Percentiles rank a stretch among this genome's conserved stretches.
These are phyloP conservation scores for Monosporozyma aquatica DNA, from an alignment of 805 yeast genomes.

Conservation along the genomic window DNA sequence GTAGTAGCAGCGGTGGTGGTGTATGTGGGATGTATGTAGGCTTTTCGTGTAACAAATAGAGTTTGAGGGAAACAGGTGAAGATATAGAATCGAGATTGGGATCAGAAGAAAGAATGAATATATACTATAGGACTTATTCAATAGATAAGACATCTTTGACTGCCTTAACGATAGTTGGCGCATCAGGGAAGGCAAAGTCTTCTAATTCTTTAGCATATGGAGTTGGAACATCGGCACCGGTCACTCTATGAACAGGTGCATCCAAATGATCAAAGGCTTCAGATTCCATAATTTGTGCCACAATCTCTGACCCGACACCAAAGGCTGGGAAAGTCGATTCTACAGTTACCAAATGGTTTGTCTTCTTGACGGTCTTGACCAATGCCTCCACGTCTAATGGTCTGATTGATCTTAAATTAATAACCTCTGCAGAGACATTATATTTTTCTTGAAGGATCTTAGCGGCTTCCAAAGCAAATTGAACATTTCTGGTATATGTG, in stretches of 20 bases:
- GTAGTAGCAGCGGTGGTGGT: too few relatives aligned
- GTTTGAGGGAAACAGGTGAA: too few relatives aligned
- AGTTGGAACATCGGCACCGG: slow-evolving; percentile 99
- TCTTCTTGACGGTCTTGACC: slow-evolving; percentile 84
- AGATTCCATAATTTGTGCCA: slow-evolving; percentile 96
- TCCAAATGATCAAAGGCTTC: slow-evolving; percentile 97
- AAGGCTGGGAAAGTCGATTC: slow-evolving; percentile 98
- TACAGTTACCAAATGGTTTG: slow-evolving; percentile 90
- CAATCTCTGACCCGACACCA: slow-evolving; percentile 97
- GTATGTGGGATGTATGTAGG: too few relatives aligned
- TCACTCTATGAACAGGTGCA: slow-evolving; percentile 96
- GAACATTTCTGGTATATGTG: slow-evolving; percentile 86
- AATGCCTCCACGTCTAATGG: slow-evolving; percentile 89
- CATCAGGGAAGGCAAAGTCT: slow-evolving; percentile 98
- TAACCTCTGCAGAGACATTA: slow-evolving; percentile 85
- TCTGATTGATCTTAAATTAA: slow-evolving; percentile 93
- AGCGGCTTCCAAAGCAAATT: slow-evolving; percentile 83
- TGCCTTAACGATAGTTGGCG: slow-evolving; percentile 81
- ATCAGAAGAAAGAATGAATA: too few relatives aligned
- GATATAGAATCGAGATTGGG: too few relatives aligned
- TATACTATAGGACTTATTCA: too few relatives aligned
- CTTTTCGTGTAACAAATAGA: too few relatives aligned
- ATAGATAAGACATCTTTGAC: slow-evolving; percentile 69
- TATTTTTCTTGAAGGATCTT: slow-evolving; percentile 71
- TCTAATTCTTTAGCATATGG: slow-evolving; percentile 95